A percentile compares a stretch with the other conserved stretches of the same genome.
phyloP scores from a whole-genome alignment of 2,329 filamentous ascomycete genomes.

The Curvularia sp. region DNA sequence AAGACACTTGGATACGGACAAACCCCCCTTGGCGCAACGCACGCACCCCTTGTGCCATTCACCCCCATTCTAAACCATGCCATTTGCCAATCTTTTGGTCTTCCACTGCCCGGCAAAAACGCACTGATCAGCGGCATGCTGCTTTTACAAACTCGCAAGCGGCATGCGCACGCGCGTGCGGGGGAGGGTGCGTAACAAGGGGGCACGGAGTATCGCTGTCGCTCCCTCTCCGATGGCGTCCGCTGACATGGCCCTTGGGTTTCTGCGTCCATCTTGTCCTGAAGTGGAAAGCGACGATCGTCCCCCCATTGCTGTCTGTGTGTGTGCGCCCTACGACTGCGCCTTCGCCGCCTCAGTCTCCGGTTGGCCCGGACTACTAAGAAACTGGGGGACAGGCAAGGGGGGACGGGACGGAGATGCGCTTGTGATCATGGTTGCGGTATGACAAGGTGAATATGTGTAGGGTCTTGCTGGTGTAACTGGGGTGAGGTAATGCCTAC shows the following conservation, averaged over 20 bases:
- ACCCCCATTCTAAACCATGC: not conserved
- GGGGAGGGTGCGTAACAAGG: not conserved
- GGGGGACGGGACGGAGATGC: not conserved
- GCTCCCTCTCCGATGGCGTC: not conserved
- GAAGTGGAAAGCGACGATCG: not conserved
- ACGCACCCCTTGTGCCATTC: not conserved
- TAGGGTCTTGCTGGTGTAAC: too few relatives aligned
- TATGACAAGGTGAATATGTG: too few relatives aligned
- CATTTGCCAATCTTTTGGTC: not conserved
- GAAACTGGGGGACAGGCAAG: not conserved
- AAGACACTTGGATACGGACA: not conserved
- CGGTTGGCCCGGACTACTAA: not conserved
- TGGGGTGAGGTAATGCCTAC: not conserved
- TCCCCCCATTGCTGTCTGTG: not conserved
- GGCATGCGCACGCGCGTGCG: not conserved
- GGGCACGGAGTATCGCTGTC: not conserved
- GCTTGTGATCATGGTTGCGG: not conserved
- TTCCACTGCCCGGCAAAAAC: not conserved
- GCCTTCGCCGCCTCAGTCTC: not conserved
- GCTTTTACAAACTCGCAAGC: not conserved
- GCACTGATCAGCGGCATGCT: not conserved
- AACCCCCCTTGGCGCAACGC: not conserved
- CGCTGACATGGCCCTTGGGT: not conserved
- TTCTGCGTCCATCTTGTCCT: not conserved
- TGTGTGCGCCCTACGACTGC: not conserved